phyloP scores from a whole-genome alignment of 352 stramenopile genomes.

The Hyphochytrium catenoides region DNA sequence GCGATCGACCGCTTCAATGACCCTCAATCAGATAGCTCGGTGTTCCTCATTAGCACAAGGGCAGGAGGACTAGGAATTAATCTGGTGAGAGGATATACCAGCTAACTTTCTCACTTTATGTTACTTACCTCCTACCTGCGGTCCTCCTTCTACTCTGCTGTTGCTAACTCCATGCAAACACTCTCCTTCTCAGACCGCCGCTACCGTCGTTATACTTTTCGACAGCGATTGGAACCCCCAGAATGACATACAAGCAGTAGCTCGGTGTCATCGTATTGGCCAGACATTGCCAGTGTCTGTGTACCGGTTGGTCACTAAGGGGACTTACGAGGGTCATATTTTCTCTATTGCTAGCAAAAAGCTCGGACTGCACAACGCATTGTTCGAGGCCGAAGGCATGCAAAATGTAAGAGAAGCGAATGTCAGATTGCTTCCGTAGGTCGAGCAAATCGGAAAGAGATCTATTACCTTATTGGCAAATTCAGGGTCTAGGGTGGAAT shows the following conservation, averaged over 20 bases:
- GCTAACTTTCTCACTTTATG: too few relatives aligned
- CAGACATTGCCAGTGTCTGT: conserved; percentile 98
- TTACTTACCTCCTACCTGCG: too few relatives aligned
- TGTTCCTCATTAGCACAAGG: conserved; percentile 87
- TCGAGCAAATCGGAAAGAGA: too few relatives aligned
- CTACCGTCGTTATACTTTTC: conserved; percentile 54
- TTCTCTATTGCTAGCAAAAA: conserved; percentile 98
- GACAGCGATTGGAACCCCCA: conserved; percentile 97
- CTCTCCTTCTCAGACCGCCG: conserved; percentile 33
- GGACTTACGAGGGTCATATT: conserved; percentile 98
- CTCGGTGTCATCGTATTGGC: conserved; percentile 96
- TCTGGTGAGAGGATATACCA: too few relatives aligned
- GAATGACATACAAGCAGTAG: conserved; percentile 93
- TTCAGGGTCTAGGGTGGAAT: too few relatives aligned
- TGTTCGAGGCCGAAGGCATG: conserved; percentile 81
- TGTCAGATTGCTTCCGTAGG: too few relatives aligned
- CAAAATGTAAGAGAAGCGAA: too few relatives aligned
- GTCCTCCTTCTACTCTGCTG: too few relatives aligned
- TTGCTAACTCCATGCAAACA: conserved; percentile 54
- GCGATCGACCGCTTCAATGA: conserved; percentile 96
- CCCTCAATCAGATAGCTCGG: conserved; percentile 74
- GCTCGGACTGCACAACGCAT: conserved; percentile 91
- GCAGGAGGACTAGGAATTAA: conserved; percentile 94
- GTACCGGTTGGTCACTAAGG: conserved; percentile 96
- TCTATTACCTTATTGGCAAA: too few relatives aligned